Evolutionary conservation across 495 filamentous ascomycete species (phyloP), one percentile per base, ranked within the genome.

Genomic region (Hyaloscypha bicolor): DNA sequence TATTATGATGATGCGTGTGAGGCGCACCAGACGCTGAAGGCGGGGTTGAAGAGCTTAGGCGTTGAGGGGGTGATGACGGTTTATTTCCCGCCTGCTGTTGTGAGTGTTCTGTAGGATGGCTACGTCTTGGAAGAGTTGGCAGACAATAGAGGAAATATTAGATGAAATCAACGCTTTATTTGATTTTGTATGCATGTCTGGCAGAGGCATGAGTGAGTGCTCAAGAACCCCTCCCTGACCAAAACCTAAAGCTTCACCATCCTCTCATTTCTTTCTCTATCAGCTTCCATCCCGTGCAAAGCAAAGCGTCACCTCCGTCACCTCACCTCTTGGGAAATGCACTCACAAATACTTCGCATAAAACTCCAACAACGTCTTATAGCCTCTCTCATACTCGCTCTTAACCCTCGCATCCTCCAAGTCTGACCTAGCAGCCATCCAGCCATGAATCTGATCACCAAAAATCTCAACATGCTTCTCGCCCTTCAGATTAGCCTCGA

Each of bases 391-490:
- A 76, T 96, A 97, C 80, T 94, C 92, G 73, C 81, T 83, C 75
- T 83, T 87, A 52, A 92, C 89, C 65, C 84, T 82, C 6, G 78
- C 78, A 70, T 96, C 79, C 64, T 88, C 84, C 45, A 96, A 74
- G 74, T 95, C 83, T 25, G 79, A 81, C 30, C 91, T 81, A 6
- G 93, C 93, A 22, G 91, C 92, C 93, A 97, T 96, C 86, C 88
- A 97, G 33, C 93, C 93, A 78, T 97, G 93, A 57, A 96, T 85
- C 83, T 96, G 92, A 69, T 91, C 88, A 11, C 77, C 67, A 72
- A 92, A 97, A 37, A 84, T 94, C 85, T 95, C 90, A 22, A 97
- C 87, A 72, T 91, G 81, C 71, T 93, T 89, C 63, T 87, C 80
- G 14, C 82, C 84, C 72, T 81, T 84, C 69, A 96, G 77, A 16